Base-by-base conservation (phyloP, 2,329 filamentous ascomycete species). In the Ascochyta fabae region DNA sequence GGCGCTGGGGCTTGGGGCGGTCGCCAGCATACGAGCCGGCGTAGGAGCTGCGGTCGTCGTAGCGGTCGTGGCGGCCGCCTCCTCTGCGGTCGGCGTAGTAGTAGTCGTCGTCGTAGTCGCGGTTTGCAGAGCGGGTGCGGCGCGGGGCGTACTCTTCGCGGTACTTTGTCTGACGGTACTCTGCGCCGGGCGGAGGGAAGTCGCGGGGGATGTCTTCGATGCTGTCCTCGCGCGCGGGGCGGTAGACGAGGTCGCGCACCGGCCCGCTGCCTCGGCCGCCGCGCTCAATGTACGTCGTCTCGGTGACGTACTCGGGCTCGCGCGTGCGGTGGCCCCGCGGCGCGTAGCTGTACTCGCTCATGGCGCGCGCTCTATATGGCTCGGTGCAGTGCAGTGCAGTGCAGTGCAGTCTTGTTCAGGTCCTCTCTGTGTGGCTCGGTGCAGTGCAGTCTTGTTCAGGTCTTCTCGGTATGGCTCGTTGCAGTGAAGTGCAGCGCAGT, bases 161-260 rank as follows among this genome's bases (percentile, higher is more conserved):
- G 64, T 80, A 80, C 58, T 72, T 77, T 46, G 77, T 77, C 44
- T 78, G 76, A 27, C 77, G 75, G 64, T 78, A 77, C 65, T 79
- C 77, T 70, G 68, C 73, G 71, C 68, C 86, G 6, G 88, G 88
- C 6, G 91, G 90, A 29, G 91, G 91, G 68, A 96, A 96, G 65
- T 96, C 90, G 64, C 92, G 87, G 61, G 86, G 86, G 57, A 96
- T 86, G 77, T 96, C 91, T 77, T 96, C 93, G 70, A 96, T 87
- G 74, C 88, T 92, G 68, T 92, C 88, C 72, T 93, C 88, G 61
- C 89, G 87, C n/a, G 61, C 62, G 45, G 79, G 76, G 54, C 80
- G 80, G 69, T 79, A 81, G 69, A 81, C 80, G 48, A 83, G 76
- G 60, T 82, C 80, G 49, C 78, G 76, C 31, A 77, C 76, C 35